phyloP scores from a whole-genome alignment of 1,139 yeast genomes.

The Neolecta irregularis region DNA sequence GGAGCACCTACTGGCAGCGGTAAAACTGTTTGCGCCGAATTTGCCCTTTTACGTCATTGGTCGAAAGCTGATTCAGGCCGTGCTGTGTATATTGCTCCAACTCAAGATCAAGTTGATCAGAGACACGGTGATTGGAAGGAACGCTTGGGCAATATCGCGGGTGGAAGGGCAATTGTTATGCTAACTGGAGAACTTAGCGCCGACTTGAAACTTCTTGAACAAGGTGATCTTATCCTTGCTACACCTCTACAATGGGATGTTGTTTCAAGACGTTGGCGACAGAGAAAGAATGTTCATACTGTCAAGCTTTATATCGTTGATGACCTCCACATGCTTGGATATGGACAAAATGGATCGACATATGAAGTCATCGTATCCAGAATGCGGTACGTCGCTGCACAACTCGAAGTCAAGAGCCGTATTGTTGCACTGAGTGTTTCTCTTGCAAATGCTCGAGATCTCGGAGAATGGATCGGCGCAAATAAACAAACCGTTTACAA shows the following conservation, averaged over 20 bases:
- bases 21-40: constrained; percentile 53
- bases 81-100: constrained; percentile 52
- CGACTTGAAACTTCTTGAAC: constrained; percentile 41
- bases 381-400: constrained; percentile 52
- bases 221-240: constrained; percentile 52
- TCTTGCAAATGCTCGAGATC: constrained; percentile 56
- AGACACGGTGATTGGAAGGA: constrained; percentile 37
- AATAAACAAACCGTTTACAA: constrained; percentile 44
- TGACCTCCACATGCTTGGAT: constrained; percentile 59
- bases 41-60: constrained; percentile 64
- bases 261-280: constrained; percentile 69
- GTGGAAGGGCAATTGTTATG: constrained; percentile 30
- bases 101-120: constrained; percentile 38
- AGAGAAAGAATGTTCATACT: constrained; percentile 49
- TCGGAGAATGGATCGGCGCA: constrained; percentile 80
- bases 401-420: constrained; percentile 40
- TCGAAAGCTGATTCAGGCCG: constrained; percentile 36
- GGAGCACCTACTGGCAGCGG: constrained; percentile 70
- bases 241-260: constrained; percentile 68
- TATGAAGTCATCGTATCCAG: constrained; percentile 63
- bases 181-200: constrained; percentile 46
- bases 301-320: constrained; percentile 60
- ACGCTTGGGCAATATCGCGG: constrained; percentile 32
- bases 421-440: constrained; percentile 55
- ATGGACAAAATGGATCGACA: constrained; percentile 36